Conservation (phyloP, 2,329 filamentous ascomycete species). For the Talaromyces islandicus region DNA sequence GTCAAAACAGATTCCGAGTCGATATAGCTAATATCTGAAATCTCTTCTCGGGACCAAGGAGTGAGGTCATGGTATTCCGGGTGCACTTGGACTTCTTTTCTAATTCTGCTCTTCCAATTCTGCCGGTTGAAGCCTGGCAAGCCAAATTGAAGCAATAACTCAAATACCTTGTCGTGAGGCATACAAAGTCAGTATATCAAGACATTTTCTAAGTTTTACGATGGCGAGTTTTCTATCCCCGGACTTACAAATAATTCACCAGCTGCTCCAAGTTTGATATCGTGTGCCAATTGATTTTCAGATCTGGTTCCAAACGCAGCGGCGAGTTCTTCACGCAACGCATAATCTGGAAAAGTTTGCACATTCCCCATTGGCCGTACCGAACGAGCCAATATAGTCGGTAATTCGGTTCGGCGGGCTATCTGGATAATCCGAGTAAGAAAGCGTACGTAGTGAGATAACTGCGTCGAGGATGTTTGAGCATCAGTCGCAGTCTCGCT, state of each 20-base stretch:
- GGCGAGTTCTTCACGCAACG: background rate
- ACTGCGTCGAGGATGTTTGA: background rate
- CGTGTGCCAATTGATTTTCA: background rate
- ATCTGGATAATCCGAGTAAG: background rate
- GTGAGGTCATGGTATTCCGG: constrained; percentile 36
- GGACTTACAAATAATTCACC: constrained; percentile 21
- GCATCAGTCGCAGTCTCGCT: background rate
- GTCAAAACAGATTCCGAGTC: background rate
- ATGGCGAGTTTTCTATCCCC: constrained; percentile 4
- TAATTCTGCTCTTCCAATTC: constrained; percentile 49
- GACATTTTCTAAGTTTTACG: background rate
- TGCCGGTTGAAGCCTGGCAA: constrained; percentile 27
- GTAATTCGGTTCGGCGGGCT: constrained; percentile 1
- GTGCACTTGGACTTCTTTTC: constrained; percentile 34
- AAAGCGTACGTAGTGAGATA: background rate
- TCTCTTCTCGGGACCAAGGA: constrained; percentile 39
- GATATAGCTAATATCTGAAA: constrained; percentile 29
- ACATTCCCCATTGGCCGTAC: background rate
- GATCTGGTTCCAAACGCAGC: background rate
- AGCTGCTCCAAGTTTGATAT: constrained; percentile 17
- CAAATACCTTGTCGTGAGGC: background rate
- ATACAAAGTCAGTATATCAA: background rate
- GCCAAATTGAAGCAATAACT: background rate
- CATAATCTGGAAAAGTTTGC: background rate
- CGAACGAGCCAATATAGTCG: background rate